Percentiles rank a stretch among this genome's conserved stretches.
These are phyloP conservation scores for Cyclotella choctawhatcheeana DNA, from an alignment of 108 stramenopile genomes.

Conservation along the genomic window DNA sequence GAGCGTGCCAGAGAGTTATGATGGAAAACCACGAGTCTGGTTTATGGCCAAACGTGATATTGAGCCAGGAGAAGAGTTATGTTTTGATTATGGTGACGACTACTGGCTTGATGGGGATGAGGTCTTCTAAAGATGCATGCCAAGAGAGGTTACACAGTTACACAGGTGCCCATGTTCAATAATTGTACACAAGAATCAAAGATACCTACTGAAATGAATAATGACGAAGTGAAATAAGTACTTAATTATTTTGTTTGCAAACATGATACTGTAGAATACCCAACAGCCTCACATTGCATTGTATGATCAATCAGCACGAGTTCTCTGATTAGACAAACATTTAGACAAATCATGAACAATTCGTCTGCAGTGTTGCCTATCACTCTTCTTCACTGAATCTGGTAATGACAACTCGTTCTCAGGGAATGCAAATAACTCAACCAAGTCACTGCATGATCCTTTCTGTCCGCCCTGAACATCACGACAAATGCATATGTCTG, in stretches of 20 bases:
- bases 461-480: slow-evolving; percentile 4
- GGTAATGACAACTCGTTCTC: slow-evolving; percentile 27
- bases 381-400: slow-evolving; percentile 5
- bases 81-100: slow-evolving; percentile 80
- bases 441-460: slow-evolving; percentile 18
- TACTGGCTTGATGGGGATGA: slow-evolving; percentile 49
- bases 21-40: slow-evolving; percentile 62
- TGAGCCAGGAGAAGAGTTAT: slow-evolving; percentile 76
- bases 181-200: slow-evolving; percentile 6
- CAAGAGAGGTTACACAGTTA: not conserved
- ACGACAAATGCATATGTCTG: no score
- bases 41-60: slow-evolving; percentile 73
- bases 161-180: not conserved
- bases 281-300: no score
- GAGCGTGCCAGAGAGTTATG: slow-evolving; percentile 30
- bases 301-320: slow-evolving; percentile 3
- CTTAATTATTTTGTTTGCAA: no score
- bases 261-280: no score
- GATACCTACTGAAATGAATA: no score
- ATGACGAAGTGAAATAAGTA: no score
- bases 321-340: slow-evolving; percentile 23
- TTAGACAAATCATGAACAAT: slow-evolving; percentile 34
- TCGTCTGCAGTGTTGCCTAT: slow-evolving; percentile 19
- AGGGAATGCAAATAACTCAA: slow-evolving; percentile 21
- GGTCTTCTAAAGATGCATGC: not conserved